These are phyloP conservation scores for Breviolum minutum DNA, from an alignment of 73 alveolate genomes.

Conservation along the genomic window DNA sequence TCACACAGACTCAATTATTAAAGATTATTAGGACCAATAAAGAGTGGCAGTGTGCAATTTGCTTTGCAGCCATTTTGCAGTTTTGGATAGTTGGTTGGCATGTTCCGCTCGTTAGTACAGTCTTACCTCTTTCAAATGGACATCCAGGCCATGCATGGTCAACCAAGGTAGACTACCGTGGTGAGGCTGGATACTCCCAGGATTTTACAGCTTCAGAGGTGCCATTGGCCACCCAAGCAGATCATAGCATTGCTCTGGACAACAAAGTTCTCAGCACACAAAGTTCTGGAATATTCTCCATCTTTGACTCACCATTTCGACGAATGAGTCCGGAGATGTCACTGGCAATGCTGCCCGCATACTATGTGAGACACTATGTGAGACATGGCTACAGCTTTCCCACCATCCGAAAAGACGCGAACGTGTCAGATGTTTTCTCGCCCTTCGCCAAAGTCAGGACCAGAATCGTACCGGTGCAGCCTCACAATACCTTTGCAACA, in stretches of 20 bases:
- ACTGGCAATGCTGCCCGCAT: slow-evolving; percentile 37
- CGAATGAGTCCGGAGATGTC: slow-evolving; percentile 12
- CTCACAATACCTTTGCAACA: slow-evolving; percentile 82
- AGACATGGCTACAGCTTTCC: slow-evolving; percentile 28
- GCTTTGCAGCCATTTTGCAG: no score
- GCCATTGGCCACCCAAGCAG: background rate
- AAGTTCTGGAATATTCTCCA: background rate
- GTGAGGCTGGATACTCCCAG: slow-evolving; percentile 11
- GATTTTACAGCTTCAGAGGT: background rate
- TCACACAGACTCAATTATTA: no score
- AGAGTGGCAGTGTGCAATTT: no score
- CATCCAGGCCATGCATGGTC: no score
- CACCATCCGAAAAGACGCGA: slow-evolving; percentile 31
- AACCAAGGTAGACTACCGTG: slow-evolving; percentile 19
- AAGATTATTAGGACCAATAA: no score
- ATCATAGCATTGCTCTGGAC: background rate
- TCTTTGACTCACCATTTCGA: slow-evolving; percentile 23
- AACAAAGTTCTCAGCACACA: background rate
- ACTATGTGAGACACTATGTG: slow-evolving; percentile 18
- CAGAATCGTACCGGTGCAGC: slow-evolving; percentile 76
- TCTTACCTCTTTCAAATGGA: no score
- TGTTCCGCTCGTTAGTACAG: no score
- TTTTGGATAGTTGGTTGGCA: no score
- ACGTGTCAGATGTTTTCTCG: slow-evolving; percentile 52
- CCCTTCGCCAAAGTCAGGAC: slow-evolving; percentile 54